Base-by-base conservation (phyloP, 495 filamentous ascomycete genomes). In the Lasiosphaeria ovina region DNA sequence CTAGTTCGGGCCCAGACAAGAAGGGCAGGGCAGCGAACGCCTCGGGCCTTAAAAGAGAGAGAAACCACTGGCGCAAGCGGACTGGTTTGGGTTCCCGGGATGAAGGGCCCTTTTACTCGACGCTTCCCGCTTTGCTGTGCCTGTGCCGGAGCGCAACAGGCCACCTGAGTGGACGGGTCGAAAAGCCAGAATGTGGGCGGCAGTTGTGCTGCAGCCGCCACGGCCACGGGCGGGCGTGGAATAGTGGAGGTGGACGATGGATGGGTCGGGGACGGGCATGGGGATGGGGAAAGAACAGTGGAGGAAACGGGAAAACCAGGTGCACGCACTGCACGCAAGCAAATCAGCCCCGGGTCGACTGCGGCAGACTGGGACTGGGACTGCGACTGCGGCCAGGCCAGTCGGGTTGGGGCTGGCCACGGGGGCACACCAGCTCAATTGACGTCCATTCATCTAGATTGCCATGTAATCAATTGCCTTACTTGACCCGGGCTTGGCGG, bases 371-470 rank as follows among this genome's bases (percentile, higher is more conserved):
- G 1, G 44, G 44, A n/a, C 12, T 7, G 6, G 44, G 44, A n/a
- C 44, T 11, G 44, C 44, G 1, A n/a, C 16, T 11, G 44, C 16
- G 33, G 33, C 17, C 54, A 54, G 53, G 59, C 59, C 51, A 61
- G 57, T 47, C 35, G 59, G 55, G 54, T 58, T 50, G 54, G 61
- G 56, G 50, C 55, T 61, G 59, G 63, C 57, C 53, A 62, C 52
- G 64, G 34, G 65, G 59, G 57, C 55, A 51, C 49, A 58, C 36
- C 53, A 54, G 42, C 53, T 57, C 62, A 69, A 68, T 70, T 70
- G 69, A 68, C 65, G 67, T 72, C 69, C 70, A 70, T 68, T 70
- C 69, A 72, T 62, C 65, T 68, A 68, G 63, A 68, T 72, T 70
- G 63, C 65, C 63, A 61, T 65, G 54, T 60, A 70, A 72, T 72